phyloP scores from a whole-genome alignment of 805 yeast genomes.

The Wickerhamiella domercqiae region DNA sequence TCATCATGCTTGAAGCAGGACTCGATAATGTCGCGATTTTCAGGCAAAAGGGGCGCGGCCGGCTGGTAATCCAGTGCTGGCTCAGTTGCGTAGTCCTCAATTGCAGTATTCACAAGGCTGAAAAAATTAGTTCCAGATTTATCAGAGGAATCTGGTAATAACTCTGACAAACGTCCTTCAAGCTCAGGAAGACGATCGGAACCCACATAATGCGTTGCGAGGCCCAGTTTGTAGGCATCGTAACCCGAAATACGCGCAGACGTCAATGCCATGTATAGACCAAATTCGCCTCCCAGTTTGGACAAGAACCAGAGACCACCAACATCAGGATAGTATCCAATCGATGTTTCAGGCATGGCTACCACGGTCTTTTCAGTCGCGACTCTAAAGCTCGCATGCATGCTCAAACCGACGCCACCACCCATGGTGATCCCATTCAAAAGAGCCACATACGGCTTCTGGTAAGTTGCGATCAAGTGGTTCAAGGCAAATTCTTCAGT shows the following conservation, averaged over 20 bases:
- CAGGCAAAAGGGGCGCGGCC: constrained; percentile 27
- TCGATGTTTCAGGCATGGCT: constrained; percentile 97
- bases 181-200: constrained; percentile 47
- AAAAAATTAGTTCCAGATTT: constrained; percentile 15
- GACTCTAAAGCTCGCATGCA: constrained; percentile 82
- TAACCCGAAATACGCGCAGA: constrained; percentile 64
- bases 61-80: constrained; percentile 34
- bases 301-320: constrained; percentile 87
- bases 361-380: constrained; percentile 83
- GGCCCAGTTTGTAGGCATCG: constrained; percentile 71
- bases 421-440: constrained; percentile 96
- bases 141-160: constrained; percentile 27
- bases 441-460: constrained; percentile 73
- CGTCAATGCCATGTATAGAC: constrained; percentile 74
- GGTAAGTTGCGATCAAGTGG: constrained; percentile 61
- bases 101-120: constrained; percentile 49
- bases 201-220: constrained; percentile 82
- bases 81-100: constrained; percentile 59
- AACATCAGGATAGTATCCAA: constrained; percentile 93
- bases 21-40: constrained; percentile 51
- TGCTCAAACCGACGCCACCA: constrained; percentile 87
- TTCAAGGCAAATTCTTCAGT: constrained; percentile 68
- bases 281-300: constrained; percentile 64
- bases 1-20: constrained; percentile 40
- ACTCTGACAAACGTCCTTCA: constrained; percentile 46